Conservation (phyloP, 192 early-diverging fungal genomes). For the Rhizophagus clarus region DNA sequence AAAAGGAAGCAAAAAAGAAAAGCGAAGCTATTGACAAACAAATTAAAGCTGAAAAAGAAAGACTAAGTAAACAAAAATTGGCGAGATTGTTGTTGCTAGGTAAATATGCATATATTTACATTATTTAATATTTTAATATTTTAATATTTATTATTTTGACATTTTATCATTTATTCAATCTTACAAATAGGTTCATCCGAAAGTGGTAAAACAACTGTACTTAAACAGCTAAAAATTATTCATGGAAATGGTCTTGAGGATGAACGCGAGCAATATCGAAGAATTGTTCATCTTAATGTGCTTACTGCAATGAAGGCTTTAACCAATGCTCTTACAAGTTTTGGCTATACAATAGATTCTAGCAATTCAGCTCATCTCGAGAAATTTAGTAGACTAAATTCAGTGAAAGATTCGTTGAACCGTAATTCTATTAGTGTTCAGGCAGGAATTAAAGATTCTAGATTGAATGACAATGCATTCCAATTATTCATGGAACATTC, state of each 20-base stretch:
- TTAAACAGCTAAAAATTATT: conserved; percentile 45
- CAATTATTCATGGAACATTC: conserved; percentile 42
- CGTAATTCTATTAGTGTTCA: conserved; percentile 41
- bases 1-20: conserved; percentile 46
- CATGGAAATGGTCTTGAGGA: conserved; percentile 41
- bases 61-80: conserved; percentile 35
- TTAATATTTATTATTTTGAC: background rate
- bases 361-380: conserved; percentile 40
- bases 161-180: background rate
- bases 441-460: conserved; percentile 35
- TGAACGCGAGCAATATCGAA: conserved; percentile 45
- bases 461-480: conserved; percentile 40
- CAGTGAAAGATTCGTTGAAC: conserved; percentile 37
- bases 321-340: conserved; percentile 32
- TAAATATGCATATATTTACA: conserved; percentile 1
- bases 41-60: conserved; percentile 48
- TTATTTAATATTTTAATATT: background rate
- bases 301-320: conserved; percentile 48
- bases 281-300: conserved; percentile 46
- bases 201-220: conserved; percentile 64
- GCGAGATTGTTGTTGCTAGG: conserved; percentile 49
- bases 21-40: conserved; percentile 57
- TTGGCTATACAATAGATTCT: conserved; percentile 37
- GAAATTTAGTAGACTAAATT: conserved; percentile 26
- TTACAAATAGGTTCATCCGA: conserved; percentile 55